Evolutionary conservation across 495 filamentous ascomycete species (phyloP), one percentile per base, ranked within the genome.

Genomic region (Penicillium turbatum): DNA sequence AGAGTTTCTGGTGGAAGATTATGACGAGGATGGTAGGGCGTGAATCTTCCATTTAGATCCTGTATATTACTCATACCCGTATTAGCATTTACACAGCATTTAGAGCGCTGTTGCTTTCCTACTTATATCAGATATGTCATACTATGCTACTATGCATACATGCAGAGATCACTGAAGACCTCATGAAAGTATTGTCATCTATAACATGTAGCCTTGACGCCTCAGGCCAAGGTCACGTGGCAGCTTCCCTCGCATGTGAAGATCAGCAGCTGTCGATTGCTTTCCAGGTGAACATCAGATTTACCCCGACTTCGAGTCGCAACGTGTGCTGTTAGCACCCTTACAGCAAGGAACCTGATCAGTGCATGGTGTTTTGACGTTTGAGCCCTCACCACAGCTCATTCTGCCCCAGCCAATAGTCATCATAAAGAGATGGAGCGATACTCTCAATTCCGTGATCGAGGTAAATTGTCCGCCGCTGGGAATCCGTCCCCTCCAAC

Each of bases 381-480:
- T 35, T 43, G 30, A 36, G 38, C 30, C 39, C 19, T 7, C 24
- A 34, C 5, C 2, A 49, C 30, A 35, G 29, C 32, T 36, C 46
- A 26, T 48, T 36, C 13, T 29, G 32, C 13, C 9, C 10, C 9
- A 44, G 4, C 9, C 9, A n/a, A 16, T 9, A 31, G 30, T 21
- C 21, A 48, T 27, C 10, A 48, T 7, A 29, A 30, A 38, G 4
- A 35, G 35, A 98, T 98, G 93, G 93, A 98, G 81, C 97, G 96
- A 71, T 97, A 90, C 70, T 92, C 90, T 9, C 91, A 97, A 68
- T 99, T 88, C 60, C 86, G 93, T 51, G 93, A 99, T 74, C 82
- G 89, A 82, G 93, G 93, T 86, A 77, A 58, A 15, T 30, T 31
- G 21, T 31, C 44, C 34, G 44, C 46, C 36, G 44, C 8, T 24